Evolutionary conservation across 164 flowering plant species (phyloP).

Genomic region (Aristolochia fimbriata): DNA sequence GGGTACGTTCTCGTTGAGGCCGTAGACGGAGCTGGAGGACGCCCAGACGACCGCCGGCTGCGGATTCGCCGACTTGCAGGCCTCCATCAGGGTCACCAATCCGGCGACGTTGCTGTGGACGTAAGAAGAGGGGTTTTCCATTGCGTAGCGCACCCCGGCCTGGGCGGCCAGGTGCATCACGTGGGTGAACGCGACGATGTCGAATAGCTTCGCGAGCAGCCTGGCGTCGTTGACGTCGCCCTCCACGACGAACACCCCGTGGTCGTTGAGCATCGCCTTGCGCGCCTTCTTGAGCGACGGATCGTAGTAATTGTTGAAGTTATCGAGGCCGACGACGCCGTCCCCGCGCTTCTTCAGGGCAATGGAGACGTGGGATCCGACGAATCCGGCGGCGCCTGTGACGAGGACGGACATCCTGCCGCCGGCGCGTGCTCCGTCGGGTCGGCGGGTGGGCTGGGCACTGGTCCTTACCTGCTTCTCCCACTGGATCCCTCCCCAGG

Average conservation of each 20-base stretch:
- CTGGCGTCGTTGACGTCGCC: constrained; percentile 17
- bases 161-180: constrained; percentile 20
- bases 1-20: constrained; percentile 16
- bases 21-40: constrained; percentile 18
- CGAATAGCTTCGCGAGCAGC: constrained; percentile 14
- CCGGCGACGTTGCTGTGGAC: constrained; percentile 19
- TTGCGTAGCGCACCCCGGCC: constrained; percentile 19
- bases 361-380: constrained; percentile 16
- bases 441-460: constrained; percentile 6
- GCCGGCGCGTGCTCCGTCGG: not conserved
- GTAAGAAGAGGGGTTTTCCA: constrained; percentile 14
- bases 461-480: constrained; percentile 18
- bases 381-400: constrained; percentile 20
- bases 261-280: constrained; percentile 3
- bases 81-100: constrained; percentile 9
- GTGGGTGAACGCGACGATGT: constrained; percentile 17
- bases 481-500: constrained; percentile 19
- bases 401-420: constrained; percentile 13
- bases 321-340: constrained; percentile 21
- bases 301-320: constrained; percentile 19
- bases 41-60: constrained; percentile 20
- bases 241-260: constrained; percentile 15
- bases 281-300: constrained; percentile 15
- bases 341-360: constrained; percentile 22
- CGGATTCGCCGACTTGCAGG: constrained; percentile 14